These are phyloP conservation scores for Lipomyces mesembrius DNA, from an alignment of 805 yeast genomes.

Conservation along the genomic window DNA sequence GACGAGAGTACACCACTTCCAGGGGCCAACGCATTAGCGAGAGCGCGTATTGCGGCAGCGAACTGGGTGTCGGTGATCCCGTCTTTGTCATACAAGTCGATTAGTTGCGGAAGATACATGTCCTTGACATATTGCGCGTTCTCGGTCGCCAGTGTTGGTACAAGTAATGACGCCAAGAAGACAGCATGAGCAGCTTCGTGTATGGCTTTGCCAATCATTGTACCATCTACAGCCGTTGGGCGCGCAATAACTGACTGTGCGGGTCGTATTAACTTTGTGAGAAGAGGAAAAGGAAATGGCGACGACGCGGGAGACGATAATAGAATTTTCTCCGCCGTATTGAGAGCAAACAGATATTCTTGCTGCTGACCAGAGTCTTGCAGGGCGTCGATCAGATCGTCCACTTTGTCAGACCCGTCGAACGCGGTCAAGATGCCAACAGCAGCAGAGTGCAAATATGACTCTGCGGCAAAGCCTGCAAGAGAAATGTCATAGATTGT, in stretches of 20 bases:
- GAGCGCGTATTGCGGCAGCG: slow-evolving; percentile 20
- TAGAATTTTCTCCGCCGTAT: slow-evolving; percentile 28
- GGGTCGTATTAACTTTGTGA: slow-evolving; percentile 7
- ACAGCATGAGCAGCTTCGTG: slow-evolving; percentile 39
- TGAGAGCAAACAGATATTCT: slow-evolving; percentile 25
- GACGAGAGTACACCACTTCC: slow-evolving; percentile 27
- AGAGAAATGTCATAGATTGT: slow-evolving; percentile 23
- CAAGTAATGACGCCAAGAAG: slow-evolving; percentile 30
- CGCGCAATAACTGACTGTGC: slow-evolving; percentile 17
- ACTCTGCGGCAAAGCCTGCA: slow-evolving; percentile 27
- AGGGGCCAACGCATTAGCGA: slow-evolving; percentile 21
- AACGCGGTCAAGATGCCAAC: slow-evolving; percentile 19
- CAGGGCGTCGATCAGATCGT: slow-evolving; percentile 6
- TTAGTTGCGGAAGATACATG: slow-evolving; percentile 13
- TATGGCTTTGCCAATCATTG: slow-evolving; percentile 11
- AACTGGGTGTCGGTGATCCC: slow-evolving; percentile 22
- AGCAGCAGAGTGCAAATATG: slow-evolving; percentile 28
- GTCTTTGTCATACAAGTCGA: slow-evolving; percentile 10
- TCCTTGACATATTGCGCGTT: slow-evolving; percentile 21
- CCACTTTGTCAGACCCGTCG: not conserved
- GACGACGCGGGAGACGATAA: slow-evolving; percentile 23
- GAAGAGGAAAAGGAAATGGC: not conserved
- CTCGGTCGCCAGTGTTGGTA: slow-evolving; percentile 20
- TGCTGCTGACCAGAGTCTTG: slow-evolving; percentile 6
- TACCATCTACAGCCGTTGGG: not conserved